Evolutionary conservation across 2,329 filamentous ascomycete genomes (phyloP).

Genomic region (Coniochaeta prunicola): DNA sequence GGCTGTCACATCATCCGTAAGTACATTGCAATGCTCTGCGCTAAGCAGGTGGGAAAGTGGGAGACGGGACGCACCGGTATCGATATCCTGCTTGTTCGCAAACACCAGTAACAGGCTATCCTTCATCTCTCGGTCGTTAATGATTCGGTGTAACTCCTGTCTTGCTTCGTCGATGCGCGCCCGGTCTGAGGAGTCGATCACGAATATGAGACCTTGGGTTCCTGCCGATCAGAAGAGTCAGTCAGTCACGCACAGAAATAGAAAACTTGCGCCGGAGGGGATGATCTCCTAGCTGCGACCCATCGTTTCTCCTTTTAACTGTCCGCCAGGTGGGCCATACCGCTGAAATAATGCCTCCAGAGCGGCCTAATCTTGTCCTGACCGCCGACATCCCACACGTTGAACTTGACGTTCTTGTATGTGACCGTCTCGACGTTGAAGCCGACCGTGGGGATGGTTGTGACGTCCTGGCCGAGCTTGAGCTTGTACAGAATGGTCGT

Average conservation of each 20-base stretch:
- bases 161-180: conserved; percentile 87
- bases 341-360: conserved; percentile 95
- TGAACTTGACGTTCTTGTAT: conserved; percentile 99
- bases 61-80: conserved; percentile 52
- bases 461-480: conserved; percentile 88
- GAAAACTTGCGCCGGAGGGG: background rate
- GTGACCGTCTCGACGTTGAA: conserved; percentile 99
- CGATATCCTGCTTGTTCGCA: conserved; percentile 97
- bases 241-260: no score
- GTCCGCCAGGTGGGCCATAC: conserved; percentile 26
- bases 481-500: conserved; percentile 99
- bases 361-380: conserved; percentile 98
- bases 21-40: background rate
- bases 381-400: conserved; percentile 97
- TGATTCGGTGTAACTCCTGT: conserved; percentile 91
- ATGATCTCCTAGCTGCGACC: background rate
- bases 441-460: conserved; percentile 95
- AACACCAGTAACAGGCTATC: conserved; percentile 92
- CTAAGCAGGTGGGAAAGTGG: background rate
- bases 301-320: background rate
- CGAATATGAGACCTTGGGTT: conserved; percentile 97
- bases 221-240: conserved; percentile 45
- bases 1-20: conserved; percentile 37
- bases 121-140: conserved; percentile 97
- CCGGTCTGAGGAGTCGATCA: conserved; percentile 91